Base-by-base conservation (phyloP, 2,329 filamentous ascomycete genomes). In the Fusarium sp. region DNA sequence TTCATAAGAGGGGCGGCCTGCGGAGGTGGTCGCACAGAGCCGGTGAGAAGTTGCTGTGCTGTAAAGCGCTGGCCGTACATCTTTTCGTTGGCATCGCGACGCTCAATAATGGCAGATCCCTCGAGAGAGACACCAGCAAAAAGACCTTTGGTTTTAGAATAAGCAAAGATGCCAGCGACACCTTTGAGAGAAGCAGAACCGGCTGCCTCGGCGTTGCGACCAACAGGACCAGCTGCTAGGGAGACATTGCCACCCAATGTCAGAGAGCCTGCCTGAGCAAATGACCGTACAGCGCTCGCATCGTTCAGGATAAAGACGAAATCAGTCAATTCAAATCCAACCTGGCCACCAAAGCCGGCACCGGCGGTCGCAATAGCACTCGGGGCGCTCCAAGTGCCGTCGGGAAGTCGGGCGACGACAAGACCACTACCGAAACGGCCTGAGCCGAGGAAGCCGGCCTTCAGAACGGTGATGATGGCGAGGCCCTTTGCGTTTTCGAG, bases 221-320 rank as follows among this genome's bases (percentile, higher is more conserved):
- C 96, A 24, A 99, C 88, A 0, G 96, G 96, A 2, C 96, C 96
- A 8, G 96, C 96, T 19, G 96, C 96, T 72, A 99, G 91, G 6
- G 93, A 97, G 34, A 98, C 96, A 76, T 99, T 99, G 68, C 96
- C 96, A 73, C 96, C 96, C 8, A 99, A 85, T 6, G 96, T 98
- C 65, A 99, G 84, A 53, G 92, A 95, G 6, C 96, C 96, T 38
- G 91, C 89, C 79, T 98, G 95, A 7, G 94, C 93, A 79, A 99
- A 98, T 10, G 95, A 94, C 78, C 93, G 93, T 69, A 99, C 95
- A 43, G 96, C 95, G 59, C 84, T 88, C 40, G 89, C 84, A 76
- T 99, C 95, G 81, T 99, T 99, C 68, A 99, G 89, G 69, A 99
- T 97, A 81, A 99, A 98, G 77, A 99, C 96, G 77, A 99, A 99